Evolutionary conservation across 495 filamentous ascomycete genomes (phyloP).

Genomic region (Gamarada debralockiae): DNA sequence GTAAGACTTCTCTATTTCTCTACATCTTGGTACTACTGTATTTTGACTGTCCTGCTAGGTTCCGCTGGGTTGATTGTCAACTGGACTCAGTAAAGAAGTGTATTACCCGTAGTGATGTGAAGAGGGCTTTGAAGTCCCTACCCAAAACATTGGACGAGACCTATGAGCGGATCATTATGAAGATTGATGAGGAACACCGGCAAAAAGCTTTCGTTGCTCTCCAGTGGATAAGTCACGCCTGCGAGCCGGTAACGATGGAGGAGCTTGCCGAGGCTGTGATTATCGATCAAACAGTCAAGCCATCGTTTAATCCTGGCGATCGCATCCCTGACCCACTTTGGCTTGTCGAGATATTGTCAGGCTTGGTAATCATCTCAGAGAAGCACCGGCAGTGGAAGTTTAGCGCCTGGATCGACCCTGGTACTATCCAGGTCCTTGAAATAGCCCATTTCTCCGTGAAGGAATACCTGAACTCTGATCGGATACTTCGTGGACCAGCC

Average conservation of each 20-base stretch:
- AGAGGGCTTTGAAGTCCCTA: background rate
- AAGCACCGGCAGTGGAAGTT: no score
- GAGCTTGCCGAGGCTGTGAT: background rate
- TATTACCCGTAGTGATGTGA: background rate
- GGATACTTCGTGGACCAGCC: no score
- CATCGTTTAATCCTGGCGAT: background rate
- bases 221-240: background rate
- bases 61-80: background rate
- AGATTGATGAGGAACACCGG: constrained; percentile 8
- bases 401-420: no score
- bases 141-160: constrained; percentile 30
- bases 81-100: background rate
- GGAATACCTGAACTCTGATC: no score
- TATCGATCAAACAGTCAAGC: background rate
- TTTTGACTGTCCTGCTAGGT: background rate
- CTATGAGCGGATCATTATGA: constrained; percentile 29
- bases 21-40: no score
- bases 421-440: no score
- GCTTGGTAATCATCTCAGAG: background rate
- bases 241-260: background rate
- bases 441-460: no score
- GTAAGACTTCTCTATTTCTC: no score
- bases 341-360: background rate
- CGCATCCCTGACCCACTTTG: background rate
- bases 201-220: background rate